A percentile compares a stretch with the other conserved stretches of the same genome.
These are phyloP conservation scores for Pseudotulostoma volvatum DNA, from an alignment of 495 filamentous ascomycete species.

Conservation along the genomic window DNA sequence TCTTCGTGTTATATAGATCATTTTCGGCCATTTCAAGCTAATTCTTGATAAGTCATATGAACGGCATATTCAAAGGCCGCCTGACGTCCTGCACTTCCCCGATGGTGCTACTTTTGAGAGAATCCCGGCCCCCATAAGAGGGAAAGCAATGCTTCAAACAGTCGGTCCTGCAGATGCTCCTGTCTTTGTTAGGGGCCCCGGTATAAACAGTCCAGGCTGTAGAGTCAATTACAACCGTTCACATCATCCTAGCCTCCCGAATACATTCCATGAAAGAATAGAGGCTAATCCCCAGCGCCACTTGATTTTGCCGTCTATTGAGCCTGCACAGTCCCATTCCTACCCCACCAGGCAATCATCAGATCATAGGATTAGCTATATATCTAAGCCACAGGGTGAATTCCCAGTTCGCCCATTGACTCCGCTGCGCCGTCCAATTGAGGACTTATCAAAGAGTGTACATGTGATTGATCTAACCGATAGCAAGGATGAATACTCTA, in stretches of 20 bases:
- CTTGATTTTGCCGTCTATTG: constrained; percentile 25
- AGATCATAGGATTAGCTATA: neutral
- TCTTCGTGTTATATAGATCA: too few relatives aligned
- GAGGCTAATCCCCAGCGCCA: constrained; percentile 15
- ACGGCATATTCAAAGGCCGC: constrained; percentile 8
- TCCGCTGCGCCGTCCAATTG: constrained; percentile 2
- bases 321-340: constrained; percentile 11
- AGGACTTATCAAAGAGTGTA: constrained; percentile 3
- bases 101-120: constrained; percentile 6
- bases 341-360: neutral
- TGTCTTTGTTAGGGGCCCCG: constrained; percentile 24
- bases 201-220: constrained; percentile 8
- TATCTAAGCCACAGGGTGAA: neutral
- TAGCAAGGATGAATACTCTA: constrained; percentile 1
- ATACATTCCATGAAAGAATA: constrained; percentile 8
- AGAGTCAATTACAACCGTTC: constrained; percentile 7
- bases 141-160: constrained; percentile 9
- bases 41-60: too few relatives aligned
- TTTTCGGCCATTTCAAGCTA: too few relatives aligned
- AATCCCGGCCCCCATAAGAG: constrained; percentile 6
- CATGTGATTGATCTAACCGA: constrained; percentile 3
- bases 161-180: constrained; percentile 14
- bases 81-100: constrained; percentile 8
- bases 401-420: neutral
- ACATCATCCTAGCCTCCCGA: constrained; percentile 7